These are phyloP conservation scores for Talaromyces pinophilus DNA, from an alignment of 2,329 filamentous ascomycete genomes.

Conservation along the genomic window DNA sequence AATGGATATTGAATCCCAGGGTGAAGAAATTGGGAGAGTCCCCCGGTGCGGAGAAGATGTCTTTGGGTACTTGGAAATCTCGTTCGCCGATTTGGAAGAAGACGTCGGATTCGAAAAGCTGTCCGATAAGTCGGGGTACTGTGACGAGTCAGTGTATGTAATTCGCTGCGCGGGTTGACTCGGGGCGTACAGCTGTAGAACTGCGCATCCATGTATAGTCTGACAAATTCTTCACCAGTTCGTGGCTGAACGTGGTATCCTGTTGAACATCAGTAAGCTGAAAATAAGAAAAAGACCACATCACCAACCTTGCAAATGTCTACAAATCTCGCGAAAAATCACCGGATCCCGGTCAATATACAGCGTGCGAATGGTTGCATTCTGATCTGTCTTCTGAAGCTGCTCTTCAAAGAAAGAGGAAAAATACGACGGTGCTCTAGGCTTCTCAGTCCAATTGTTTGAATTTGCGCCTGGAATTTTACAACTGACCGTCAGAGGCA, in stretches of 20 bases:
- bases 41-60: conserved; percentile 80
- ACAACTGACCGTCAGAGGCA: conserved; percentile 66
- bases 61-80: conserved; percentile 86
- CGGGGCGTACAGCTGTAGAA: conserved; percentile 75
- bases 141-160: background rate
- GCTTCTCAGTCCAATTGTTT: conserved; percentile 49
- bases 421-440: conserved; percentile 89
- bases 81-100: conserved; percentile 86
- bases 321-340: conserved; percentile 85
- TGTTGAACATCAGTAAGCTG: conserved; percentile 27
- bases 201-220: conserved; percentile 89
- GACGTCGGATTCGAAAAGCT: conserved; percentile 87
- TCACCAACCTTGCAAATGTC: conserved; percentile 72
- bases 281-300: conserved; percentile 11
- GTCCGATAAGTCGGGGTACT: conserved; percentile 87
- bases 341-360: conserved; percentile 93
- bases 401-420: conserved; percentile 91
- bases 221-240: conserved; percentile 85
- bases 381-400: conserved; percentile 63
- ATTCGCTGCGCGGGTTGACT: no score
- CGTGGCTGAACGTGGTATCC: conserved; percentile 81
- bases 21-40: conserved; percentile 97
- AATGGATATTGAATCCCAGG: conserved; percentile 85
- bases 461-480: conserved; percentile 19
- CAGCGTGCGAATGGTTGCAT: conserved; percentile 68